Base-by-base conservation (phyloP, 116 monocot species). In the Zostera marina region DNA sequence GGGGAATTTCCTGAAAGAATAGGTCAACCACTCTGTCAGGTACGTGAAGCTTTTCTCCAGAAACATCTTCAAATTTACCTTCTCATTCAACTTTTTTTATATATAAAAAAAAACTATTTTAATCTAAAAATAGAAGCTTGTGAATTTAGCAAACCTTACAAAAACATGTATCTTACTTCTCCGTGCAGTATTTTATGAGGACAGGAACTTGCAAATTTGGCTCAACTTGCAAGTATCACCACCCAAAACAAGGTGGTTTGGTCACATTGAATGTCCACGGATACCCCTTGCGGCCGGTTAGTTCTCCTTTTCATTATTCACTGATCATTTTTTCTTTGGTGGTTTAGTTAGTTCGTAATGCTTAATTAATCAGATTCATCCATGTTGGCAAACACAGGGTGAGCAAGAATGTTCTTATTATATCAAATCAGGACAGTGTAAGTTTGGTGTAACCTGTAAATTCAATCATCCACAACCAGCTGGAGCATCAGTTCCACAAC, bases 331-430 rank as follows among this genome's bases (percentile, higher is more conserved):
- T 38, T 56, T 15, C 16, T 15, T 19, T 17, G 3, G 21, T 51
- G 17, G 51, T 21, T 51, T 20, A 19, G 51, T 16, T 3, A 51
- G 51, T 51, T 51, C 3, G 6, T 51, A 51, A 51, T 32, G 32
- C 32, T 32, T 5, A 32, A 32, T 32, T 5, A 5, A 3, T 32
- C n/a, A n/a, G n/a, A n/a, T n/a, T n/a, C n/a, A n/a, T n/a, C 32
- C 4, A 32, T 32, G 0, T 3, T 32, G 32, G 32, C 61, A 70
- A 61, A 59, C 71, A 62, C 64, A 96, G 96, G 96, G 83, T 24
- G 96, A 96, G 66, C 85, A 85, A 68, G 96, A 89, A 12, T 96
- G 96, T 61, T 65, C 79, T 25, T 96, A 89, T 67, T 96, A 85
- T 66, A 54, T 96, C 62, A 96, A 78, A 73, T 85, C 85, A 4